These are phyloP conservation scores for Euphorbia celastroides DNA, from an alignment of 441 rosid genomes.

Conservation along the genomic window DNA sequence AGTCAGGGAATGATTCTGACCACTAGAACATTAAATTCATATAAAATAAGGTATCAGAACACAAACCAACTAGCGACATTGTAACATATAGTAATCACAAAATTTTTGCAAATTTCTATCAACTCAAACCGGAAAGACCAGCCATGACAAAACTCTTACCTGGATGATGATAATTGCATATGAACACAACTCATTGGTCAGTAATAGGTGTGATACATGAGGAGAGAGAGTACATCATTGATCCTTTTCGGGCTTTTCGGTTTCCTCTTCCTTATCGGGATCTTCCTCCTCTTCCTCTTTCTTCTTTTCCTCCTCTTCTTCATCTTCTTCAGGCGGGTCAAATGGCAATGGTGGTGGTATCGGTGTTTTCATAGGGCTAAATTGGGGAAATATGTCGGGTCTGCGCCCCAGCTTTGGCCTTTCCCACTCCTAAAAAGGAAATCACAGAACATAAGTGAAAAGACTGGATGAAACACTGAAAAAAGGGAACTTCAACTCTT, in stretches of 20 bases:
- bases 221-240: conserved; percentile 13
- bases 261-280: conserved; percentile 57
- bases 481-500: background rate
- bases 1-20: background rate
- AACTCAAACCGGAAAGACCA: conserved; percentile 12
- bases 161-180: conserved; percentile 10
- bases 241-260: conserved; percentile 46
- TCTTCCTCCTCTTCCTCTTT: conserved; percentile 56
- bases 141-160: conserved; percentile 11
- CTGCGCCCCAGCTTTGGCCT: no score
- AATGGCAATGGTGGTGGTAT: conserved; percentile 77
- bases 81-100: conserved; percentile 8
- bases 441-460: conserved; percentile 9
- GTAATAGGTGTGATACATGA: background rate
- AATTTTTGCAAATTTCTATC: conserved; percentile 9
- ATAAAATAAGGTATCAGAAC: background rate
- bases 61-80: conserved; percentile 6
- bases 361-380: conserved; percentile 91
- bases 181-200: conserved; percentile 12
- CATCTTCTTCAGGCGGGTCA: conserved; percentile 90
- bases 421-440: conserved; percentile 60
- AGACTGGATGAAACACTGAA: background rate
- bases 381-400: conserved; percentile 84
- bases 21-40: background rate
- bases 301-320: conserved; percentile 77